Evolutionary conservation across 305 asterid genomes (phyloP), one percentile per base, ranked within the genome.

Genomic region (Rubia occidens): DNA sequence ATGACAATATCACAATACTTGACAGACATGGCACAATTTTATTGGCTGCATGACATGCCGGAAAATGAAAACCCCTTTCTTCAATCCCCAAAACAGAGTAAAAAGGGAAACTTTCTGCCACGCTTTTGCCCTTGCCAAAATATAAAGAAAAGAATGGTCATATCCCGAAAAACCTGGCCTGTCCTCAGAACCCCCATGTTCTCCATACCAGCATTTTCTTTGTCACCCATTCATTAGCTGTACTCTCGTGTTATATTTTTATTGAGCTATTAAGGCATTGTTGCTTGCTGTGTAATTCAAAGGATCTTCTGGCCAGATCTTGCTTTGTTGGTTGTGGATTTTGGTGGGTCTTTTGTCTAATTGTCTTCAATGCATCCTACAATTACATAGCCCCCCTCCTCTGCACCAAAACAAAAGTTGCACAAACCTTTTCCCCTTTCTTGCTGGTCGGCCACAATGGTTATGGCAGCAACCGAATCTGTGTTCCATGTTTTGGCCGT

Each of bases 401-500:
- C 62, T 29, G 15, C 55, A 51, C 32, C 43, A 64, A 72, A 82
- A 47, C 3, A 71, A 40, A 67, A 53, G 51, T 2, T 18, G 0
- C 64, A 64, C 35, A 49, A 74, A 53, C 72, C 76, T 73, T 78
- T 42, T 66, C 18, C 53, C 45, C 13, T 58, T 39, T 74, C 43
- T 69, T 47, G 59, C 58, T 37, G 11, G 21, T 14, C 51, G 8
- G 20, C 6, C 65, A 21, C 21, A 14, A 86, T 91, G 96, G 95
- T 77, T 29, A 82, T 89, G 92, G 91, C 88, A 37, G 82, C 92
- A 61, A 72, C 83, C 63, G 98, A 88, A 13, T 79, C 88, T 26
- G 88, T 83, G 78, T 92, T 87, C 74, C 98, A 92, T 82, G 95
- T 90, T 67, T 79, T 92, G 37, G 98, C 98, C 43, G 98, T 92